Evolutionary conservation across 2,329 filamentous ascomycete genomes (phyloP).

Genomic region (Penicillium brasilianum): DNA sequence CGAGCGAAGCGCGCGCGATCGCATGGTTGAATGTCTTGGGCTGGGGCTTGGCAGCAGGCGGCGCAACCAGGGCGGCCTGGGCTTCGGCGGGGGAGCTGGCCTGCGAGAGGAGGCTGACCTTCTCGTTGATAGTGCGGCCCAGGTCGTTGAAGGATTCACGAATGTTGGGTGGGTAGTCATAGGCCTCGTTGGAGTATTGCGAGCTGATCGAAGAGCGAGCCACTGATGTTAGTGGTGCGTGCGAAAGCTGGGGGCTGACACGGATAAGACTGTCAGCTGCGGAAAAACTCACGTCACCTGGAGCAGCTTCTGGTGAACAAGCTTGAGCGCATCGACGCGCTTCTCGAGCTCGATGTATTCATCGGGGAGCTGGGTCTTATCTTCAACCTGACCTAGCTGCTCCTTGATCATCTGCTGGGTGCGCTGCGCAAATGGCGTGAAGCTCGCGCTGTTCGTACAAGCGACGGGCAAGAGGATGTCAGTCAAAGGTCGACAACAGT

Average conservation of each 20-base stretch:
- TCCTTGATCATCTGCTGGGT: constrained; percentile 98
- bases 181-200: constrained; percentile 86
- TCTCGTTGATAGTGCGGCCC: constrained; percentile 92
- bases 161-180: constrained; percentile 96
- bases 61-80: constrained; percentile 88
- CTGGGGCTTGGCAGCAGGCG: constrained; percentile 88
- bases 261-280: background rate
- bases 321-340: constrained; percentile 95
- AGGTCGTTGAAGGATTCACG: constrained; percentile 97
- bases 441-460: constrained; percentile 70
- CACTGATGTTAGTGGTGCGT: background rate
- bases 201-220: constrained; percentile 60
- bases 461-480: constrained; percentile 43
- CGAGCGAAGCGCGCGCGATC: constrained; percentile 84
- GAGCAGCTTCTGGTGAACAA: constrained; percentile 96
- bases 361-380: constrained; percentile 96
- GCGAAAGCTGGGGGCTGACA: background rate
- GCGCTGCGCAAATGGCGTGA: constrained; percentile 90
- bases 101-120: constrained; percentile 85
- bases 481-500: constrained; percentile 36
- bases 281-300: constrained; percentile 79
- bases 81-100: constrained; percentile 88
- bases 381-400: constrained; percentile 90
- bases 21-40: constrained; percentile 99
- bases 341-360: constrained; percentile 99